Base-by-base conservation (phyloP, 2,329 filamentous ascomycete genomes). In the Chaetomium olivaceum region DNA sequence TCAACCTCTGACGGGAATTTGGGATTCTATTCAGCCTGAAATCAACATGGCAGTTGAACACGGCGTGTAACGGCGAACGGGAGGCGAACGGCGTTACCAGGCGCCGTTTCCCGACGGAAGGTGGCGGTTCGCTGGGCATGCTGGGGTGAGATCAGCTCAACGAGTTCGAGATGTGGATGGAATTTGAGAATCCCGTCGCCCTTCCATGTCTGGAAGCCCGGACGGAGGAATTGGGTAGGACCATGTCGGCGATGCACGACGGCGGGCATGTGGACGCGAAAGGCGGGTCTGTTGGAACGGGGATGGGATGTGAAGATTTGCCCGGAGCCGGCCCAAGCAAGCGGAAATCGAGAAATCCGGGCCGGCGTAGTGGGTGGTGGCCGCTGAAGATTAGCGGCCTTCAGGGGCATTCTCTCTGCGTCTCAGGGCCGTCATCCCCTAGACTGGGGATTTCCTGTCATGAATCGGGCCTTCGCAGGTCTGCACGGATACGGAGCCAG, bases 21-120 rank as follows among this genome's bases (percentile, higher is more conserved):
- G 56, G 58, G 23, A 46, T 33, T 29, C 14, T 46, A 69, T 69
- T 71, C 68, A 71, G 71, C 58, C 69, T 72, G 66, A 71, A 70
- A 65, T 59, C 63, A 43, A 31, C 31, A 54, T 46, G 62, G 27
- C 9, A 66, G 36, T 68, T 60, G 19, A 25, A 48, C 14, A 25
- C 16, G 63, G 59, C 25, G 21, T 48, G 46, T 21, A 48, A 48
- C 46, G 46, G 46, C 4, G 46, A 48, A 11, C 3, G 9, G 27
- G 27, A 21, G 36, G 16, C 16, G 52, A 68, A 62, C 55, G 59
- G 51, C 14, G 31, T 27, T 27, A 14, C 4, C 12, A 7, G 48
- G 16, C 25, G 19, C 39, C 67, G 67, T 67, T 65, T 65, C 60
- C 43, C 14, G 16, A 62, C 60, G 62, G 64, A 64, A 68, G 33